Base-by-base conservation (phyloP, 352 stramenopile genomes). In the Phytophthora fragariae region DNA sequence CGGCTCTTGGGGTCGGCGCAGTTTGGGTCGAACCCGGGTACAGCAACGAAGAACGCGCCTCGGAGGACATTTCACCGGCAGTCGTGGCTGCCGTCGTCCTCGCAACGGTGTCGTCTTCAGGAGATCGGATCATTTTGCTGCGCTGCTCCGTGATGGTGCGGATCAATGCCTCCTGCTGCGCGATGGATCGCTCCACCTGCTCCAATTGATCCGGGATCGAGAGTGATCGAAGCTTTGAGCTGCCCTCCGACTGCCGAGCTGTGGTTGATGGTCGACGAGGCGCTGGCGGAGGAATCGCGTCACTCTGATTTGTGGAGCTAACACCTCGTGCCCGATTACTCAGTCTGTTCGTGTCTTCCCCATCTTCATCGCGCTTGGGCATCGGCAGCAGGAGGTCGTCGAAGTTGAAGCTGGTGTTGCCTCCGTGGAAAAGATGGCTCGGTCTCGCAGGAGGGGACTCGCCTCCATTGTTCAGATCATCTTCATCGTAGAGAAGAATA, bases 121-220 rank as follows among this genome's bases (percentile, higher is more conserved):
- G 71, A 29, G 63, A 82, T 9, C 71, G 66, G 11, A 57, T 35
- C 67, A 84, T 70, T 62, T 88, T 87, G 21, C 75, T 80, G 17
- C 78, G 81, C 61, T 91, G 79, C 41, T 84, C 67, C n/a, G 87
- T 56, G 58, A 93, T 90, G 31, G 80, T 84, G 15, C 75, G 83
- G 52, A 93, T 78, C 56, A 93, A 65, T 31, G 76, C 78, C 55
- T 87, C 82, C 55, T 93, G 86, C 65, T 91, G 76, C 1, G 86
- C 86, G 31, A 92, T 89, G 19, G 83, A 90, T 33, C 78, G 75
- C 68, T 92, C 83, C 52, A 93, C 79, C 21, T 77, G 68, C 62
- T 88, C 80, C 9, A 89, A 63, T 33, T 82, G 77, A 55, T 88
- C 79, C 5, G 83, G 81, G 37, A 89, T 87, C 12, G 83, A 87